phyloP scores from a whole-genome alignment of 1,284 basidiomycete genomes.

The Trichosporon ovoides region DNA sequence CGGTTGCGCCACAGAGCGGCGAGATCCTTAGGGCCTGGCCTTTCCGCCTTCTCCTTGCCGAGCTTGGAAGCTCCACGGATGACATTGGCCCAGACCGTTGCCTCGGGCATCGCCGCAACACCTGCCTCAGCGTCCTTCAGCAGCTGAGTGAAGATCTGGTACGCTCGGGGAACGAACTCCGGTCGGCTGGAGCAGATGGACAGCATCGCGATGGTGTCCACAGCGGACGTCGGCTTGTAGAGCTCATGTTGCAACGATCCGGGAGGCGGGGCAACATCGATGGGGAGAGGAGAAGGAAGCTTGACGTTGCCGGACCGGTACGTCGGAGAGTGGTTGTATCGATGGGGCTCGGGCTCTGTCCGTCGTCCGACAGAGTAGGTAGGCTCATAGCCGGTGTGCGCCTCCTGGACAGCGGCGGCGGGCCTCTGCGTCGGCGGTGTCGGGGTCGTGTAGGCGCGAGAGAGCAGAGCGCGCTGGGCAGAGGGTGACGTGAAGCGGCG shows the following conservation, averaged over 20 bases:
- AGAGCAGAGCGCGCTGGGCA: background rate
- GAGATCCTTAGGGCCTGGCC: background rate
- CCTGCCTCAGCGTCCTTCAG: slow-evolving; percentile 29
- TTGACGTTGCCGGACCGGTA: slow-evolving; percentile 5
- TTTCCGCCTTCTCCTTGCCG: slow-evolving; percentile 11
- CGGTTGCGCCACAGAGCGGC: slow-evolving; percentile 15
- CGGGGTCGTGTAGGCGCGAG: slow-evolving; percentile 11
- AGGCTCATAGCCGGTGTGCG: slow-evolving; percentile 9
- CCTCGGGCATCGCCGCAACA: slow-evolving; percentile 26
- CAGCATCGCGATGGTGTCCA: slow-evolving; percentile 45
- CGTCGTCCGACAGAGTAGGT: slow-evolving; percentile 7
- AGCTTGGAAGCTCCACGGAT: slow-evolving; percentile 34
- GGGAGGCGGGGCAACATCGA: slow-evolving; percentile 18
- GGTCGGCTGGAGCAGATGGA: slow-evolving; percentile 42
- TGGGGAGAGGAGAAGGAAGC: slow-evolving; percentile 31
- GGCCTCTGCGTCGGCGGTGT: slow-evolving; percentile 12
- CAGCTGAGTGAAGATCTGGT: slow-evolving; percentile 43
- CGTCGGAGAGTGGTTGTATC: slow-evolving; percentile 11
- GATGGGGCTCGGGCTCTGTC: slow-evolving; percentile 13
- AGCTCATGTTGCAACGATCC: slow-evolving; percentile 27
- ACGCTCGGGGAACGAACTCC: slow-evolving; percentile 43
- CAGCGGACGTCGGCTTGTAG: slow-evolving; percentile 38
- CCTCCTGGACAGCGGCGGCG: slow-evolving; percentile 1
- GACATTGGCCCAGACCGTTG: slow-evolving; percentile 41
- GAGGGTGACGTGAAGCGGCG: background rate